Evolutionary conservation across 1,284 basidiomycete species (phyloP), one percentile per base, ranked within the genome.

Genomic region (Mixia osmundae): DNA sequence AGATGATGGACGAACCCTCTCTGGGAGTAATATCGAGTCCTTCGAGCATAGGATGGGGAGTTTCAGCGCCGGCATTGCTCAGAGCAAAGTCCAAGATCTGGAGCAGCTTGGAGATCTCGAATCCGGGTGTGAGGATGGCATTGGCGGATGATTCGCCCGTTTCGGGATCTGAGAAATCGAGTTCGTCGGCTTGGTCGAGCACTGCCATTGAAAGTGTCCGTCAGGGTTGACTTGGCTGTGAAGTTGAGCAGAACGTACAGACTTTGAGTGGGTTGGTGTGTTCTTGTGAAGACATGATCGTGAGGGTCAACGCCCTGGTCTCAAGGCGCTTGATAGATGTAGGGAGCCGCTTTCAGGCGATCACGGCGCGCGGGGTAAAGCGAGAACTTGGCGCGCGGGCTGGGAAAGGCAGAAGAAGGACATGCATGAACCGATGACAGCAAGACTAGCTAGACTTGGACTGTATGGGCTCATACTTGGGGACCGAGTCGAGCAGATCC

Each of bases 401-500:
- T n/a, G n/a, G n/a, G n/a, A n/a, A n/a, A n/a, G n/a, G n/a, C n/a
- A n/a, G n/a, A n/a, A n/a, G n/a, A n/a, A 8, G 25, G 8, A 8
- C 25, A 25, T 25, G 8, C 8, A 8, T 8, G 25, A 8, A n/a
- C 25, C 25, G 8, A 8, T 25, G 25, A 8, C n/a, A 8, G 24
- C 33, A 14, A 34, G 23, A 24, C 19, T 20, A n/a, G 25, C 19
- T 8, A 21, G 23, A 14, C 22, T 34, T n/a, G n/a, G n/a, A n/a
- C 33, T 18, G 5, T 20, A 25, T 25, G 14, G 25, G 33, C 11
- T 25, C 23, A 4, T 22, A 21, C 5, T 12, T 24, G 24, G 24
- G 24, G 22, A 51, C 49, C 40, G 51, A 50, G 19, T 44, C 47
- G 10, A 31, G 35, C 16, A 43, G 35, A 39, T 50, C 50, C 40